Conservation (phyloP, 306 rosid species). For the Carpinus fangiana region DNA sequence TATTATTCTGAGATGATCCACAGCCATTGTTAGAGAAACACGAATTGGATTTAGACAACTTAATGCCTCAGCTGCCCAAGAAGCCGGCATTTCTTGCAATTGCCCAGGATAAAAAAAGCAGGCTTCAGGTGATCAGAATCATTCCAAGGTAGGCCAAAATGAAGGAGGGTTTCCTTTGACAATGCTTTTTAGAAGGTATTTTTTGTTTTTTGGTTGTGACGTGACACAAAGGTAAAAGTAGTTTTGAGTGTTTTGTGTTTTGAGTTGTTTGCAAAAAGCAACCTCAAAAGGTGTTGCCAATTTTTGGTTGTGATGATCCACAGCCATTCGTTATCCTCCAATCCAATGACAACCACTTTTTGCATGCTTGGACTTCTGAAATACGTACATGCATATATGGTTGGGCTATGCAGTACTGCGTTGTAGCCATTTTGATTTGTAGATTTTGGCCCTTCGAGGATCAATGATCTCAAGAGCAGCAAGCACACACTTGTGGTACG, state of each 20-base stretch:
- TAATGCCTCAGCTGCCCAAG: conserved; percentile 21
- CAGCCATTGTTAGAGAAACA: conserved; percentile 26
- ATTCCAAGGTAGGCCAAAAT: conserved; percentile 26
- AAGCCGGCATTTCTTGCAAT: conserved; percentile 22
- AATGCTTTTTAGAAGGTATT: no score
- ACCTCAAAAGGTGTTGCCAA: no score
- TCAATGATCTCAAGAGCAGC: conserved; percentile 69
- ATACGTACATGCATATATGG: conserved; percentile 13
- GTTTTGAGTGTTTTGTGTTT: no score
- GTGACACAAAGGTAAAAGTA: no score
- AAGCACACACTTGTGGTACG: conserved; percentile 74
- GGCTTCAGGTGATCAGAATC: conserved; percentile 23
- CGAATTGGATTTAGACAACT: conserved; percentile 24
- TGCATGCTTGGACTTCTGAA: conserved; percentile 25
- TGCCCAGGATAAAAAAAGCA: conserved; percentile 31
- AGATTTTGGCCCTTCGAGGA: conserved; percentile 53
- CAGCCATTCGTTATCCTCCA: neutral
- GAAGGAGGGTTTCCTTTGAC: neutral
- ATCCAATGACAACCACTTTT: conserved; percentile 28
- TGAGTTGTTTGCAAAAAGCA: no score
- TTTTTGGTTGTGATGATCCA: no score
- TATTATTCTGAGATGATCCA: conserved; percentile 24
- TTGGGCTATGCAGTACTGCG: conserved; percentile 20
- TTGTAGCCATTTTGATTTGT: conserved; percentile 41
- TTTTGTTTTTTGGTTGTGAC: no score